Evolutionary conservation across 129 eudicot genomes (phyloP), one percentile per base, ranked within the genome.

Genomic region (Tagetes patula): DNA sequence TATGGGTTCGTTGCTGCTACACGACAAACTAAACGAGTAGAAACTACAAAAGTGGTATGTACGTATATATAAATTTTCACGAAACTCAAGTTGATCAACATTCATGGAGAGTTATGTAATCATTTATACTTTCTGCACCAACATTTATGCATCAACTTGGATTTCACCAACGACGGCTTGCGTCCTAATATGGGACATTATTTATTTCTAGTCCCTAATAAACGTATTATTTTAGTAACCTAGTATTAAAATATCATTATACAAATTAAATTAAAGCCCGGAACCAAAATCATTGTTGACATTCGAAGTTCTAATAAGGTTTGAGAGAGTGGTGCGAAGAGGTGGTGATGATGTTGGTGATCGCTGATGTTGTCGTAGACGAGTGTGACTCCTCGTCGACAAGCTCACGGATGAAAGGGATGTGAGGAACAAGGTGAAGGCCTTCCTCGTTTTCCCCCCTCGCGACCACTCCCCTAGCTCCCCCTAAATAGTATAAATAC

Each of bases 1-100:
- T 41, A 61, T 77, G 76, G 76, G 49, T 48, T 72, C 69, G 80
- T 55, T 39, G 34, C 36, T 20, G 31, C 67, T 71, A 78, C 2
- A 64, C 73, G 82, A 78, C 77, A 71, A 53, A 47, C 1, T 8
- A 33, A 34, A 13, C 7, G 61, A 55, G 31, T 10, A 27, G 59
- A 9, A 54, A 67, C 63, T 54, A 60, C 72, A 75, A 54, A 64
- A 30, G 12, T 33, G 79, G 58, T 40, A 49, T 38, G 43, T 43
- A 9, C 42, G 27, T 20, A 20, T 20, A 20, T 20, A 20, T 20
- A 20, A 20, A 20, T 45, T 39, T 71, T 55, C 75, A 55, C 66
- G 61, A n/a, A 54, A 40, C 30, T 55, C 75, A 31, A 55, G 66
- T 71, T 4, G 55, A 71, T 40, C 39, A 71, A 12, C 65, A 71